phyloP scores from a whole-genome alignment of 352 stramenopile genomes.

The Pythium dissotocum region DNA sequence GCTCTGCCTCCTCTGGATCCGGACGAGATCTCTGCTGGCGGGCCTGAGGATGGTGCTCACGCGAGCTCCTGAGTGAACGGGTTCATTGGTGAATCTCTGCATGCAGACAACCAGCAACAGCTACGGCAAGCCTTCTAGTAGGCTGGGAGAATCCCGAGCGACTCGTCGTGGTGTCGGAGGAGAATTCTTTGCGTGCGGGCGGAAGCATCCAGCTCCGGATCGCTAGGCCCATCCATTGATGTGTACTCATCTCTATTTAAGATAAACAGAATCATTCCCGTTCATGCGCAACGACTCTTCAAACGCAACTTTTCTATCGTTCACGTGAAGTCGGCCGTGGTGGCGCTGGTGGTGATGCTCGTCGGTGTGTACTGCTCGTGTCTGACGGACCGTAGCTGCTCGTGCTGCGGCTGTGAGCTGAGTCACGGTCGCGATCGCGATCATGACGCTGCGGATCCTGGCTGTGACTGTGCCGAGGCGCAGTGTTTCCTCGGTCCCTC shows the following conservation, averaged over 20 bases:
- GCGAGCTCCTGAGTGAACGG: constrained; percentile 16
- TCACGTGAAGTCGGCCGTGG: not conserved
- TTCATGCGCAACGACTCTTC: not conserved
- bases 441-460: not conserved
- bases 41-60: constrained; percentile 35
- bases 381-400: not conserved
- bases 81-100: not conserved
- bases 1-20: constrained; percentile 47
- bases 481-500: not conserved
- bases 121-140: too few relatives aligned
- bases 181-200: not conserved
- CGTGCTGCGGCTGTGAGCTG: not conserved
- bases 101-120: not conserved
- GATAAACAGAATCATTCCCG: constrained; percentile 16
- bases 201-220: not conserved
- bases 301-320: not conserved
- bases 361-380: not conserved
- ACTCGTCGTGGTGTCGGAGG: not conserved
- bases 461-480: not conserved
- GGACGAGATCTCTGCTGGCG: constrained; percentile 60
- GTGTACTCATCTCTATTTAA: constrained; percentile 31
- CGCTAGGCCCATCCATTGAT: constrained; percentile 8
- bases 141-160: not conserved
- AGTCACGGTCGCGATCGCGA: not conserved
- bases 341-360: not conserved